Evolutionary conservation across 371 early-diverging fungal species (phyloP).

Genomic region (Circinella minor): DNA sequence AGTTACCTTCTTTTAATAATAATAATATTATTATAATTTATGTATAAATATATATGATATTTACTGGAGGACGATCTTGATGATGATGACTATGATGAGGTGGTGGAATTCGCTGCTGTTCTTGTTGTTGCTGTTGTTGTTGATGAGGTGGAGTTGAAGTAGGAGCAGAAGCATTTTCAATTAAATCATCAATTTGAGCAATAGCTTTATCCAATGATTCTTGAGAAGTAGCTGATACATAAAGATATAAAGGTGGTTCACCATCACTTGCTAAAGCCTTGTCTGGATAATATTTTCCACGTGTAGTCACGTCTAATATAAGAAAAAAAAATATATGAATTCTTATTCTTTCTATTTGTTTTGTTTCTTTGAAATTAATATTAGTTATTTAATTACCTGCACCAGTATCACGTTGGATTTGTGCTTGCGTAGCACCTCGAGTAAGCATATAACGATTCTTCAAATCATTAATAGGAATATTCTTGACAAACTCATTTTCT

Average conservation of each 20-base stretch:
- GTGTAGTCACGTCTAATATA: constrained; percentile 72
- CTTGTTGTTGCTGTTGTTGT: constrained; percentile 11
- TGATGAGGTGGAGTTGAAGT: constrained; percentile 23
- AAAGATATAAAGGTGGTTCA: constrained; percentile 82
- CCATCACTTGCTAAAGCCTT: constrained; percentile 68
- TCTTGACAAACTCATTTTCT: constrained; percentile 53
- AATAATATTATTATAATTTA: no score
- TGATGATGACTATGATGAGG: constrained; percentile 2
- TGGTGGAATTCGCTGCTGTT: background rate
- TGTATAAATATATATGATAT: no score
- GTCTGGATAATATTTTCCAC: constrained; percentile 85
- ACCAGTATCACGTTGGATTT: constrained; percentile 75
- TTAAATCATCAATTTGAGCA: constrained; percentile 73
- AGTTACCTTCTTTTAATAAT: no score
- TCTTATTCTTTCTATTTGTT: no score
- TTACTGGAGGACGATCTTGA: constrained; percentile 10
- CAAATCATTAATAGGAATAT: constrained; percentile 83
- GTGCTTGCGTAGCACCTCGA: constrained; percentile 74
- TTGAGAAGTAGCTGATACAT: constrained; percentile 70
- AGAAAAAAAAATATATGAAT: background rate
- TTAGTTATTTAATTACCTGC: constrained; percentile 51
- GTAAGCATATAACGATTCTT: constrained; percentile 82
- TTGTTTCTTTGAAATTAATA: no score
- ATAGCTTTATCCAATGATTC: constrained; percentile 77
- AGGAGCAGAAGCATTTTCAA: constrained; percentile 50